These are phyloP conservation scores for Yamadazyma laniorum DNA, from an alignment of 805 yeast genomes.

Conservation along the genomic window DNA sequence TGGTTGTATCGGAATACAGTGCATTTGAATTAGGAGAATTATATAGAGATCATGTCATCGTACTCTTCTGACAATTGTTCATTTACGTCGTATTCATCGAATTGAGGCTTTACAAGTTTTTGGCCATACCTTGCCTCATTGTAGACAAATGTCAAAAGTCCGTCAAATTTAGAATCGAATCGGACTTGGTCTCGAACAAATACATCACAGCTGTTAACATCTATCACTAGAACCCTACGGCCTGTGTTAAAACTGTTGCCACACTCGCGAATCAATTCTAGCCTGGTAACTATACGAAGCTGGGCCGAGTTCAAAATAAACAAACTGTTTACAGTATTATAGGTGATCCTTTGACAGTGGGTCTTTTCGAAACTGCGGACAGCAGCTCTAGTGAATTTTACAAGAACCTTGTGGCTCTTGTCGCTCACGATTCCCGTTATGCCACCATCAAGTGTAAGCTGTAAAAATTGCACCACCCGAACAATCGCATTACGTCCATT, in stretches of 20 bases:
- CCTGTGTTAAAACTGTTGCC: slow-evolving; percentile 8
- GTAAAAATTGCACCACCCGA: slow-evolving; percentile 26
- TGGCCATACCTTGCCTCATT: slow-evolving; percentile 3
- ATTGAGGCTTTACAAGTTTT: not conserved
- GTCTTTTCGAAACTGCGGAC: slow-evolving; percentile 29
- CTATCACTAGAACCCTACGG: slow-evolving; percentile 19
- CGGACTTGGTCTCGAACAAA: slow-evolving; percentile 31
- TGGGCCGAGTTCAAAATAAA: slow-evolving; percentile 28
- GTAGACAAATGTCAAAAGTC: slow-evolving; percentile 23
- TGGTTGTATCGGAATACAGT: too few relatives aligned
- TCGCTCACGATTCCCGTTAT: slow-evolving; percentile 34
- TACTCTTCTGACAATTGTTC: not conserved
- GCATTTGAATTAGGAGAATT: too few relatives aligned
- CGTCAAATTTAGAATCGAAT: slow-evolving; percentile 20
- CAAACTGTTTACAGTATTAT: slow-evolving; percentile 23
- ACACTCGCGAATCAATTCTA: slow-evolving; percentile 13
- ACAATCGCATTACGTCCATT: slow-evolving; percentile 22
- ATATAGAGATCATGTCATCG: slow-evolving; percentile 9
- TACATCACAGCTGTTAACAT: slow-evolving; percentile 28
- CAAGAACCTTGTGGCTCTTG: slow-evolving; percentile 28
- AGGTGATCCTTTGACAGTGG: slow-evolving; percentile 35
- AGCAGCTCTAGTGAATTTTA: slow-evolving; percentile 26
- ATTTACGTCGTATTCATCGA: not conserved
- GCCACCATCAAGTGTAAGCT: slow-evolving; percentile 21
- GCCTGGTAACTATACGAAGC: slow-evolving; percentile 21